Evolutionary conservation across 495 filamentous ascomycete species (phyloP), one percentile per base, ranked within the genome.

Genomic region (Tuber microsphaerosporum): DNA sequence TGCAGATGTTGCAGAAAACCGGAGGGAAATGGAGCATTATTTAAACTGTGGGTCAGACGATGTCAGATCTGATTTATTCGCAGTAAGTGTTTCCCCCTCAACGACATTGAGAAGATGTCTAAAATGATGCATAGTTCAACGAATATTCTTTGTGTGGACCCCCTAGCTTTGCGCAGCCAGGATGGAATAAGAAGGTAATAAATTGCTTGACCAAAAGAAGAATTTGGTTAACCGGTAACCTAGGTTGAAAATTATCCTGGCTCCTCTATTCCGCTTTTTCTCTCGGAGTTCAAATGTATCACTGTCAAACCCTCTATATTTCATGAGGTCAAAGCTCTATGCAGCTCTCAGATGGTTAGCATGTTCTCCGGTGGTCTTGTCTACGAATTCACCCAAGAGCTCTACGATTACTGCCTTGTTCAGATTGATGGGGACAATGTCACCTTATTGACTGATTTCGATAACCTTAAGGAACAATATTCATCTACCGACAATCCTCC

Each of bases 101-200:
- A 2, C 44, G 37, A 41, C 12, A 2, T 43, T 7, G 8, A n/a
- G 19, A 6, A 26, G 17, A 19, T 31, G 26, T 2, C 70, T 12
- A 77, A 45, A 46, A 75, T 26, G 71, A 45, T 39, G n/a, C 44
- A 14, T 69, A 81, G 80, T 72, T 82, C 72, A 97, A 98, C 85
- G 94, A 97, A 85, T 97, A 97, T 86, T 97, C 94, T 69, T 98
- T 94, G 94, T 98, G 94, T 82, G 91, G 93, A 80, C 89, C 88
- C 71, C 92, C 93, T 20, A 88, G 90, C 71, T 76, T 76, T 43
- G 70, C 34, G 9, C 69, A 65, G 71, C 92, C 94, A 71, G 93
- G 93, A 78, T 98, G 94, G 94, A 87, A 92, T 83, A 86, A 92
- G 84, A 97, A 97, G 89, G 94, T 97, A 71, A 31, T 45, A 0